A percentile compares a stretch with the other conserved stretches of the same genome.
Evolutionary conservation across 441 rosid species (phyloP).

Genomic region (Euphorbia corollata): DNA sequence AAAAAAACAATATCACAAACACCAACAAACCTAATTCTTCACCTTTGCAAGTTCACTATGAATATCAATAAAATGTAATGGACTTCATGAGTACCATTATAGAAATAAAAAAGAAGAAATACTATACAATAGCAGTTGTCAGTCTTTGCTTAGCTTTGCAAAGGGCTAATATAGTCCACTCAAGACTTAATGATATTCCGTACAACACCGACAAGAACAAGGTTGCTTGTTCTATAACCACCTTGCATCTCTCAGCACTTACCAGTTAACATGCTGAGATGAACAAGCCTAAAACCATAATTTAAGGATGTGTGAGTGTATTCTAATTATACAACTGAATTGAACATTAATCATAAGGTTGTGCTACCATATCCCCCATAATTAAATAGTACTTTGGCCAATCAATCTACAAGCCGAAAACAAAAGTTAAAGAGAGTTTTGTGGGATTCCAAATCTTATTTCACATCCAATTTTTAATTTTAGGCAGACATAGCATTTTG

Average conservation of each 20-base stretch:
- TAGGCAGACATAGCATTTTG: not conserved
- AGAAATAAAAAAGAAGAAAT: not conserved
- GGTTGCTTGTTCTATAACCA: no score
- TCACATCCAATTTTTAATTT: not conserved
- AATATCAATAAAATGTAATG: not conserved
- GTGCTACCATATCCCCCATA: not conserved
- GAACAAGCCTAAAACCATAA: not conserved
- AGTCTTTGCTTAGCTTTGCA: not conserved
- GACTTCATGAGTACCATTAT: not conserved
- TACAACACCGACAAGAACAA: not conserved
- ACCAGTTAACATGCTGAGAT: not conserved
- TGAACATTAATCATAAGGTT: not conserved
- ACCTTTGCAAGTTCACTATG: not conserved
- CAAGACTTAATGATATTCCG: not conserved
- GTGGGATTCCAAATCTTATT: not conserved
- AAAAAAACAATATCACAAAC: not conserved
- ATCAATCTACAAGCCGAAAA: not conserved
- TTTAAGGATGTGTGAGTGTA: not conserved
- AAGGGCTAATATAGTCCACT: not conserved
- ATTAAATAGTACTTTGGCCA: not conserved
- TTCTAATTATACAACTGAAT: not conserved
- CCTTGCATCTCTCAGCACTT: not conserved
- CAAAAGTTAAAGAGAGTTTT: not conserved
- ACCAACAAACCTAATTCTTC: not conserved
- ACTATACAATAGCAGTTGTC: slow-evolving; percentile 3